A percentile compares a stretch with the other conserved stretches of the same genome.
These are phyloP conservation scores for Lentinula sp. DNA, from an alignment of 768 basidiomycete genomes.

Conservation along the genomic window DNA sequence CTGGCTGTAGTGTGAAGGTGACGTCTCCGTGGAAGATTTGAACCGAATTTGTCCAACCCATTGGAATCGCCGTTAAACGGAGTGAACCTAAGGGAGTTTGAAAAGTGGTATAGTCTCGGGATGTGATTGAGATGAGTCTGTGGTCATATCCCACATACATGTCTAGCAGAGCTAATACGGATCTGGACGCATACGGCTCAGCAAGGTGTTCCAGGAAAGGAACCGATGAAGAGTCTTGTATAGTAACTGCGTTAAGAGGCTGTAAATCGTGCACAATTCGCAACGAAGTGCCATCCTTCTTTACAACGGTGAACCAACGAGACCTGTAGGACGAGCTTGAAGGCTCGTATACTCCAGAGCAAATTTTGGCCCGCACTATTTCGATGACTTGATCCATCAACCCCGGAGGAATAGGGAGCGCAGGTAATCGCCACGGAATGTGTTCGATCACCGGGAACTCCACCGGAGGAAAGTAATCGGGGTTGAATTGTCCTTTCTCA, in stretches of 20 bases:
- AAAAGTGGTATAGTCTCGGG: constrained; percentile 32
- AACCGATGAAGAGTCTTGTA: constrained; percentile 12
- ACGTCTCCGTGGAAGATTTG: constrained; percentile 34
- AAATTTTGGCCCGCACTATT: constrained; percentile 12
- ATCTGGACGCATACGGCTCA: constrained; percentile 7
- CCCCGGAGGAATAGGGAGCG: constrained; percentile 14
- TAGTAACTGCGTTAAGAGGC: constrained; percentile 19
- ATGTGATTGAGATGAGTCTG: background rate
- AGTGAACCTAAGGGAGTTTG: constrained; percentile 24
- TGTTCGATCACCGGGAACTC: constrained; percentile 10
- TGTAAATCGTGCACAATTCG: constrained; percentile 20
- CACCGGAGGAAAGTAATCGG: constrained; percentile 14
- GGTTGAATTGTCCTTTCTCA: constrained; percentile 15
- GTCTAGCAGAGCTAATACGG: constrained; percentile 10
- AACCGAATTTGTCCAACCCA: constrained; percentile 24
- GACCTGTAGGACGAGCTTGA: constrained; percentile 11
- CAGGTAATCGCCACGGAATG: background rate
- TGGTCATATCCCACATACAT: constrained; percentile 23
- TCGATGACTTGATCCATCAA: constrained; percentile 8
- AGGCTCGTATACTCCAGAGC: constrained; percentile 12
- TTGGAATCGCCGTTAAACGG: constrained; percentile 24
- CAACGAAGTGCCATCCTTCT: constrained; percentile 14
- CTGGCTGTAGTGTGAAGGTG: constrained; percentile 24
- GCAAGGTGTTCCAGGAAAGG: constrained; percentile 11
- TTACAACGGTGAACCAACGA: constrained; percentile 11